Evolutionary conservation across 2,329 filamentous ascomycete genomes (phyloP).

Genomic region (Hymenoscyphus occultus): DNA sequence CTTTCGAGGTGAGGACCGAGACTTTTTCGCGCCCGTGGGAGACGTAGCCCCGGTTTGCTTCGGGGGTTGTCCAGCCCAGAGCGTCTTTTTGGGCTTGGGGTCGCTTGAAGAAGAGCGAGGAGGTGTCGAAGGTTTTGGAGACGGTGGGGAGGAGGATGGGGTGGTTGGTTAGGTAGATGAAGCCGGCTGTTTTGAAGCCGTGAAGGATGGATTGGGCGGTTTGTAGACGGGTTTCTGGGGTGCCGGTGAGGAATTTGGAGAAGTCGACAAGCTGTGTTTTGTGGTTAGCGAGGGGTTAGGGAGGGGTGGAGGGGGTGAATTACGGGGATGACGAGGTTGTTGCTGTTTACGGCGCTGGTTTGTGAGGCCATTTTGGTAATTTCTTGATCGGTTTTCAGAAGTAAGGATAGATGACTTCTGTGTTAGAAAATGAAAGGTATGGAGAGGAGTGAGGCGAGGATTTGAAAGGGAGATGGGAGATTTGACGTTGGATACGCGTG

Average conservation of each 20-base stretch:
- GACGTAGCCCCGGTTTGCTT: slow-evolving; percentile 73
- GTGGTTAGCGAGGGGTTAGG: slow-evolving; percentile 9
- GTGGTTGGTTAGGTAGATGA: slow-evolving; percentile 84
- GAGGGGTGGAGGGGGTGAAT: slow-evolving; percentile 27
- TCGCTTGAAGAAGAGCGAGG: slow-evolving; percentile 68
- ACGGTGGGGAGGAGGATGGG: slow-evolving; percentile 61
- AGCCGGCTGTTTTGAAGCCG: slow-evolving; percentile 82
- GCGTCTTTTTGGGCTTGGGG: slow-evolving; percentile 56
- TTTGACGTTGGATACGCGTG: background rate
- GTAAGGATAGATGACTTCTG: background rate
- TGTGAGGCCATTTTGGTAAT: slow-evolving; percentile 26
- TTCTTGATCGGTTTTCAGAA: no score
- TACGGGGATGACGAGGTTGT: slow-evolving; percentile 56
- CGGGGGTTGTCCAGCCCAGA: slow-evolving; percentile 68
- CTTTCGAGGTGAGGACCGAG: slow-evolving; percentile 23
- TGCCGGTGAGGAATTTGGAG: slow-evolving; percentile 64
- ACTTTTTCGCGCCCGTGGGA: slow-evolving; percentile 39
- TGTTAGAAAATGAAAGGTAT: background rate
- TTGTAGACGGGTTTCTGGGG: slow-evolving; percentile 54
- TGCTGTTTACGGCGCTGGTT: slow-evolving; percentile 43
- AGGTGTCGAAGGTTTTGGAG: slow-evolving; percentile 61
- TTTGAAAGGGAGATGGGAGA: background rate
- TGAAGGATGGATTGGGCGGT: slow-evolving; percentile 70
- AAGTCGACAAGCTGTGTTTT: slow-evolving; percentile 70
- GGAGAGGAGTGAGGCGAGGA: background rate